phyloP scores from a whole-genome alignment of 805 yeast genomes.

The Blastobotrys robertii region DNA sequence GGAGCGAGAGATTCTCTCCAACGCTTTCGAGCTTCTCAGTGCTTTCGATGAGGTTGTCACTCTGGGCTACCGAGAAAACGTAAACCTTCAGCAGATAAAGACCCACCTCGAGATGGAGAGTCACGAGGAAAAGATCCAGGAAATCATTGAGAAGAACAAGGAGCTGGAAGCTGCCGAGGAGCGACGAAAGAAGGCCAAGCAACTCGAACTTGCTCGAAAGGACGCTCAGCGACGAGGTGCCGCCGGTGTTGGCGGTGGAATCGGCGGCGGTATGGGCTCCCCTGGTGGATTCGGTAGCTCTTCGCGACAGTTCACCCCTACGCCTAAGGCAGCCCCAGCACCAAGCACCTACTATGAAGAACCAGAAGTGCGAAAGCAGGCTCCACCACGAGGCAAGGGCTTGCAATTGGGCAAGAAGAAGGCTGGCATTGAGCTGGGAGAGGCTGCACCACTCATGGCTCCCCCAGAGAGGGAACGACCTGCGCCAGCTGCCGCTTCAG shows the following conservation, averaged over 20 bases:
- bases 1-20: slow-evolving; percentile 72
- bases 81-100: slow-evolving; percentile 70
- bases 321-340: slow-evolving; percentile 8
- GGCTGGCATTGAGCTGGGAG: slow-evolving; percentile 11
- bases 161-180: slow-evolving; percentile 96
- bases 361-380: slow-evolving; percentile 7
- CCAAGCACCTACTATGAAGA: slow-evolving; percentile 10
- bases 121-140: slow-evolving; percentile 97
- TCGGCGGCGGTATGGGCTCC: slow-evolving; percentile 12
- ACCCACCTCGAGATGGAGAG: slow-evolving; percentile 95
- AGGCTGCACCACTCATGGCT: slow-evolving; percentile 13
- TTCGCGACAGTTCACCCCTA: slow-evolving; percentile 2
- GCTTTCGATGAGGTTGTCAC: slow-evolving; percentile 92
- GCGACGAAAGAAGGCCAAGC: slow-evolving; percentile 87
- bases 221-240: slow-evolving; percentile 29
- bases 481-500: slow-evolving; percentile 14
- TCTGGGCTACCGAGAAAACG: slow-evolving; percentile 82
- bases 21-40: slow-evolving; percentile 79
- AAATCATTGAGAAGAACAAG: slow-evolving; percentile 92
- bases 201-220: slow-evolving; percentile 49
- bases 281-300: slow-evolving; percentile 1
- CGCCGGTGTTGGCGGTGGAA: slow-evolving; percentile 17
- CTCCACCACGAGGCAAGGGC: slow-evolving; percentile 54
- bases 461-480: too few species aligned
- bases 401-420: slow-evolving; percentile 62